phyloP scores from a whole-genome alignment of 495 filamentous ascomycete genomes.

The Viridothelium virens region DNA sequence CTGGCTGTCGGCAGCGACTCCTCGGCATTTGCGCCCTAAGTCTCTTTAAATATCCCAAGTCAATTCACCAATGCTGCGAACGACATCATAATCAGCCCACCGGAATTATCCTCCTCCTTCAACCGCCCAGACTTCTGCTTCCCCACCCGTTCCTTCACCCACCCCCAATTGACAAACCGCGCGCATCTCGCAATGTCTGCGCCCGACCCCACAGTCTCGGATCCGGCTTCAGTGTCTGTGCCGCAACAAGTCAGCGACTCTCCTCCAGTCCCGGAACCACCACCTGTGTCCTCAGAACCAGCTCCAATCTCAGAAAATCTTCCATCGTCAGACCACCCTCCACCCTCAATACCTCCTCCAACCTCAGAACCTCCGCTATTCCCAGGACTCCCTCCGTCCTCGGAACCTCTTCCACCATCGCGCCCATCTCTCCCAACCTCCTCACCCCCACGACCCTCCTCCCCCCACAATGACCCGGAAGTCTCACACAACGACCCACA shows the following conservation, averaged over 20 bases:
- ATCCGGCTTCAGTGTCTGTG: background rate
- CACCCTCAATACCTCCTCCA: background rate
- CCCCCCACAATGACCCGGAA: background rate
- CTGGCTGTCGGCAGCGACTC: background rate
- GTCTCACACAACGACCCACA: background rate
- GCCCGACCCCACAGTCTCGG: background rate
- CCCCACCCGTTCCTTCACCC: background rate
- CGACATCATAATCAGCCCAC: conserved; percentile 4
- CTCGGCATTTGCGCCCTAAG: background rate
- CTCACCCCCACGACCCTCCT: background rate
- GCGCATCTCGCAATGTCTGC: background rate
- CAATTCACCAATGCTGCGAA: background rate
- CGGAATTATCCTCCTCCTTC: background rate
- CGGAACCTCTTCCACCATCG: background rate
- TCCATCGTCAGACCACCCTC: background rate
- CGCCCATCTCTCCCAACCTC: background rate
- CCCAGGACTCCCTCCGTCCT: background rate
- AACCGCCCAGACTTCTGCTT: background rate
- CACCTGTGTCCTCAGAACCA: background rate
- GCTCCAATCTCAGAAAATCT: background rate
- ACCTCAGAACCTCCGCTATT: background rate
- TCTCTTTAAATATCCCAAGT: background rate
- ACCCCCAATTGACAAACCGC: background rate
- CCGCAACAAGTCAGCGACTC: too few relatives aligned
- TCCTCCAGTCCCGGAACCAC: background rate